Percentiles rank a stretch among this genome's conserved stretches.
phyloP scores from a whole-genome alignment of 345 rosid species.

The Aquilaria malaccensis region DNA sequence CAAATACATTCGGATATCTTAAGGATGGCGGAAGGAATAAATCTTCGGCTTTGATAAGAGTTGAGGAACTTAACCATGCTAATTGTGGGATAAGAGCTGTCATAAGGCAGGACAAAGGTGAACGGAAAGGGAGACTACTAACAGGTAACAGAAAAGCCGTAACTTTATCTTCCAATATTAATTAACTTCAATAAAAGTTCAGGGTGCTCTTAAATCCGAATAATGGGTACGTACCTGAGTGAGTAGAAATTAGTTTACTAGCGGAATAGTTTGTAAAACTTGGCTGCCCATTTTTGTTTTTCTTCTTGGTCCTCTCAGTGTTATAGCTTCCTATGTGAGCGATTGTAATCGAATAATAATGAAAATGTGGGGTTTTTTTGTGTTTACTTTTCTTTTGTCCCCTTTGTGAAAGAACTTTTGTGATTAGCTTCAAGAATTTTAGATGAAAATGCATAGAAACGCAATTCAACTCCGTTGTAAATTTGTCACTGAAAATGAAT shows the following conservation, averaged over 20 bases:
- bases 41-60: conserved; percentile 26
- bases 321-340: conserved; percentile 1
- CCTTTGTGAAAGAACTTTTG: too few relatives aligned
- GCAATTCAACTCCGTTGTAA: too few relatives aligned
- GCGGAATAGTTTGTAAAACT: neutral
- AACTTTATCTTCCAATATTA: too few relatives aligned
- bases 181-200: too few relatives aligned
- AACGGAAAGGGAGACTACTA: neutral
- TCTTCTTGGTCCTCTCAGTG: conserved; percentile 1
- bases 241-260: neutral
- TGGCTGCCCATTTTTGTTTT: neutral
- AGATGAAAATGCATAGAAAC: too few relatives aligned
- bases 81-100: neutral
- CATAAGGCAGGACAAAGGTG: neutral
- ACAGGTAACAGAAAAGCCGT: neutral
- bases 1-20: conserved; percentile 43
- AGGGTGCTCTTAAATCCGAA: too few relatives aligned
- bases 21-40: conserved; percentile 42
- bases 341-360: conserved; percentile 11
- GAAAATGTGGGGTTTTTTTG: neutral
- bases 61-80: neutral
- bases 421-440: too few relatives aligned
- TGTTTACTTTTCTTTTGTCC: neutral
- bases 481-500: too few relatives aligned
- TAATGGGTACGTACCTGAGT: too few relatives aligned